Evolutionary conservation across 257 asterid species (phyloP).

Genomic region (Dorcoceras hygrometricum): DNA sequence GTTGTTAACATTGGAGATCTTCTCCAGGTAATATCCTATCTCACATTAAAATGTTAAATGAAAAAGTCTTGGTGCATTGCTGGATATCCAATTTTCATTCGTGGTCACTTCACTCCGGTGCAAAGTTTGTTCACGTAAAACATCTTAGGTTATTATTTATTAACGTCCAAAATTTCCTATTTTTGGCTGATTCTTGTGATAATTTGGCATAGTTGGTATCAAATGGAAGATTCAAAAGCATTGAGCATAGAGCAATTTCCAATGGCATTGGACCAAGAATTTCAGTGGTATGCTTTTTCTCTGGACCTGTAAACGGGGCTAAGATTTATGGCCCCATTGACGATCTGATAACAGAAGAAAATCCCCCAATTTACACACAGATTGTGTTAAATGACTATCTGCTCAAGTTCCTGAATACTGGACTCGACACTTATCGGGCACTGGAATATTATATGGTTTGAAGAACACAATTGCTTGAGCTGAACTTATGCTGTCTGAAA

Average conservation of each 20-base stretch:
- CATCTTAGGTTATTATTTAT: not conserved
- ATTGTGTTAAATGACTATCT: conserved; percentile 29
- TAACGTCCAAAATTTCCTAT: not conserved
- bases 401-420: conserved; percentile 21
- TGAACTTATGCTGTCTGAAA: not conserved
- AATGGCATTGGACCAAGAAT: conserved; percentile 43
- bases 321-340: conserved; percentile 41
- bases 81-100: not conserved
- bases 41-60: not conserved
- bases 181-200: not conserved
- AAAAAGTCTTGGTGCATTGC: not conserved
- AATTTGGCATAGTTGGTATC: conserved; percentile 34
- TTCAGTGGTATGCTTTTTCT: conserved; percentile 44
- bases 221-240: conserved; percentile 41
- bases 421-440: conserved; percentile 31
- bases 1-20: conserved; percentile 39
- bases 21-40: conserved; percentile 33
- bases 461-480: not conserved
- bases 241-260: conserved; percentile 40
- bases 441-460: conserved; percentile 37
- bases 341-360: conserved; percentile 42
- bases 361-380: conserved; percentile 41
- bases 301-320: conserved; percentile 13
- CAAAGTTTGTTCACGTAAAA: not conserved
- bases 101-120: not conserved